Evolutionary conservation across 768 basidiomycete genomes (phyloP).

Genomic region (Boletus sp.): DNA sequence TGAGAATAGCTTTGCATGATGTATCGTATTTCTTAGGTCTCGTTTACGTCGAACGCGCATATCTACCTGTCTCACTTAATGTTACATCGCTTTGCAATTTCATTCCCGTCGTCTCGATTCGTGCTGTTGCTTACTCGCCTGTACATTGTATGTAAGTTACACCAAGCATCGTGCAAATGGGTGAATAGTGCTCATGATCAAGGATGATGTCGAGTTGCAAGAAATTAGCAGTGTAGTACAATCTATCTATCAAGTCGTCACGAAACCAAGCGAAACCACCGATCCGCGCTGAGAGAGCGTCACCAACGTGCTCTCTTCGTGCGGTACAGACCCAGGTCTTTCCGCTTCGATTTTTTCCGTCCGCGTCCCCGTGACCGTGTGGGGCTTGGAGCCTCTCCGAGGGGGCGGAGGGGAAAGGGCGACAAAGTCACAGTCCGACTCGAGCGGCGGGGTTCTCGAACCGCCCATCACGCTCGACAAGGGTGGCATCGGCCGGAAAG

Average conservation of each 20-base stretch:
- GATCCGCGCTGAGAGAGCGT: constrained; percentile 52
- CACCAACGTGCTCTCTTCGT: constrained; percentile 17
- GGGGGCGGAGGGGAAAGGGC: constrained; percentile 69
- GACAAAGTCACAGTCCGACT: constrained; percentile 38
- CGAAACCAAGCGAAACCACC: constrained; percentile 51
- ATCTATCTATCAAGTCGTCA: constrained; percentile 38
- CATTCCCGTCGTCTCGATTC: not conserved
- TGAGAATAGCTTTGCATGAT: constrained; percentile 89
- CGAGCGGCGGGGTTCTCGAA: constrained; percentile 20
- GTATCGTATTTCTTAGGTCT: constrained; percentile 12
- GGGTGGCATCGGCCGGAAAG: constrained; percentile 29
- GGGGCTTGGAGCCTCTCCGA: constrained; percentile 54
- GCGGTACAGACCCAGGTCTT: constrained; percentile 5
- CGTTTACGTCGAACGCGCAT: constrained; percentile 1
- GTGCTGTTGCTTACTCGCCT: not conserved
- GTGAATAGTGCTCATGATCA: not conserved
- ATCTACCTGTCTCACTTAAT: constrained; percentile 12
- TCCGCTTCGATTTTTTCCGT: constrained; percentile 12
- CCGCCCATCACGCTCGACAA: not conserved
- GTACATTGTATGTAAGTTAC: not conserved
- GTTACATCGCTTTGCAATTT: not conserved
- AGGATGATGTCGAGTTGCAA: constrained; percentile 9
- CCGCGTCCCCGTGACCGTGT: constrained; percentile 25
- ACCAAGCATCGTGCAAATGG: not conserved
- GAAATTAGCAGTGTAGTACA: constrained; percentile 12